Evolutionary conservation across 495 filamentous ascomycete genomes (phyloP).

Genomic region (Evernia prunastri): DNA sequence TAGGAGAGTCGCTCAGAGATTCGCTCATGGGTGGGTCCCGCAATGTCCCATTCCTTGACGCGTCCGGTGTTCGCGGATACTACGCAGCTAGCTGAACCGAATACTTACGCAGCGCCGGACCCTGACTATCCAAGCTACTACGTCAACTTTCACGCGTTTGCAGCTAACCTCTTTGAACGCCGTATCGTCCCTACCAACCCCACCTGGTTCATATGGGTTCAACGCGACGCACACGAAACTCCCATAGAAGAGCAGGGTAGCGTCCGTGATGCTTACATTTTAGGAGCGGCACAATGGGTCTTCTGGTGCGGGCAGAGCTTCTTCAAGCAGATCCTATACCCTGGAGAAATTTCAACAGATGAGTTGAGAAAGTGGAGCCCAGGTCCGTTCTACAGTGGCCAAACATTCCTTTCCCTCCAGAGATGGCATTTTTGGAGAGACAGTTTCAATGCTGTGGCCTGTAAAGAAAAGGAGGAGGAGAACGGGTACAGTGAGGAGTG

Average conservation of each 20-base stretch:
- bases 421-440: conserved; percentile 7
- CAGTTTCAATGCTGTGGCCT: background rate
- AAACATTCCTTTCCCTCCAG: background rate
- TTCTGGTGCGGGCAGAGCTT: conserved; percentile 9
- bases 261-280: background rate
- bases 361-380: background rate
- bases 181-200: background rate
- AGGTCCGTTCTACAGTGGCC: background rate
- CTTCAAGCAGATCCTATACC: conserved; percentile 11
- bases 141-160: background rate
- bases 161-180: conserved; percentile 5
- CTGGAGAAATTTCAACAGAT: background rate
- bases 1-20: too few species aligned
- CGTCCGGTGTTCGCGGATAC: background rate
- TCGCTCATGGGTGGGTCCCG: too few species aligned
- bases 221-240: background rate
- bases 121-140: background rate
- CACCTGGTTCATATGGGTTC: conserved; percentile 5
- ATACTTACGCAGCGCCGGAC: background rate
- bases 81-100: background rate
- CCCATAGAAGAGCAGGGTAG: background rate
- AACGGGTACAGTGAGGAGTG: background rate
- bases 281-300: conserved; percentile 4
- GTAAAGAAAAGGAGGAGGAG: background rate
- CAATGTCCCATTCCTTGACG: background rate